phyloP scores from a whole-genome alignment of 139 green algal species.

The Asterochloris erici region DNA sequence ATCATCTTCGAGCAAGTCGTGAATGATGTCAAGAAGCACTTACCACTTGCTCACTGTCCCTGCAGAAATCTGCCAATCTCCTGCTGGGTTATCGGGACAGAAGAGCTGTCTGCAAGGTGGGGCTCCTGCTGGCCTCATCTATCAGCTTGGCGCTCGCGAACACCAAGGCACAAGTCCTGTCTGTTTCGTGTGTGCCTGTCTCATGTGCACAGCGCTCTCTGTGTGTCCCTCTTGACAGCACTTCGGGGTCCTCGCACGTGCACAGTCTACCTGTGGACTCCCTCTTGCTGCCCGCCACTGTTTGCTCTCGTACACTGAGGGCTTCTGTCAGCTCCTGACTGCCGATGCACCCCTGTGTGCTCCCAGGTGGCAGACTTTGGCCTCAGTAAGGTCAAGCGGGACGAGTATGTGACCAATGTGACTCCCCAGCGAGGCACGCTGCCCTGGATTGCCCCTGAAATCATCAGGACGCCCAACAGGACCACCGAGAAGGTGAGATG shows the following conservation, averaged over 20 bases:
- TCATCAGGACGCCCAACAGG: constrained; percentile 61
- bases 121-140: too few relatives aligned
- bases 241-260: not conserved
- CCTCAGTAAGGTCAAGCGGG: constrained; percentile 59
- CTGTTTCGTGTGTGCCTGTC: too few relatives aligned
- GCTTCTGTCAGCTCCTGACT: not conserved
- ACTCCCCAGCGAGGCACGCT: constrained; percentile 68
- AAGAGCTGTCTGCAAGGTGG: constrained; percentile 57
- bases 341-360: not conserved
- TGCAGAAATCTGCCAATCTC: constrained; percentile 37
- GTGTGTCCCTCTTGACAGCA: too few relatives aligned
- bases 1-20: too few relatives aligned
- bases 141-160: too few relatives aligned
- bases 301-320: not conserved
- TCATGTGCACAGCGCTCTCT: too few relatives aligned
- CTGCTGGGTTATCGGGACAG: constrained; percentile 69
- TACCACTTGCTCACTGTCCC: too few relatives aligned
- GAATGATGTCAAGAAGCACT: too few relatives aligned
- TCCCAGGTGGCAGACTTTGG: constrained; percentile 68
- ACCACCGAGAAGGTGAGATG: constrained; percentile 49
- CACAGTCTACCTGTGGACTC: too few relatives aligned
- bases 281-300: not conserved
- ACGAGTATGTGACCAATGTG: constrained; percentile 72
- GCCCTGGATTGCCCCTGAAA: constrained; percentile 79
- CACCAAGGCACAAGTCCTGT: too few relatives aligned